phyloP scores from a whole-genome alignment of 768 basidiomycete genomes.

The Suillus tomentosus region DNA sequence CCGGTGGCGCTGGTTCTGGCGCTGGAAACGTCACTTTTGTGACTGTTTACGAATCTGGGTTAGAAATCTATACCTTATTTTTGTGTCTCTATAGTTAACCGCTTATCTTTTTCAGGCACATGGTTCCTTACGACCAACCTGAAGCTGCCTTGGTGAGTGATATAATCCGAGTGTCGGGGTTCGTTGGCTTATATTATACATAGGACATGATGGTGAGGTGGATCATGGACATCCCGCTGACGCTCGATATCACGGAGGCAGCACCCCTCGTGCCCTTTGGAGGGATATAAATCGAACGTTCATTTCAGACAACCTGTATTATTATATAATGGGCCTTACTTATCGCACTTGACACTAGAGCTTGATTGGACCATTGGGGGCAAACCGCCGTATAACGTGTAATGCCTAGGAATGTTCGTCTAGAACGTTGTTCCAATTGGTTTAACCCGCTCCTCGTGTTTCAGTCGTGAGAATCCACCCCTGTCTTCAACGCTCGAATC shows the following conservation, averaged over 20 bases:
- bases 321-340: constrained; percentile 4
- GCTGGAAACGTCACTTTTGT: constrained; percentile 90
- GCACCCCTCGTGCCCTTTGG: not conserved
- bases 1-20: constrained; percentile 60
- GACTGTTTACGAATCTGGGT: constrained; percentile 79
- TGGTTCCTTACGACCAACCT: constrained; percentile 91
- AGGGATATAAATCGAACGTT: not conserved
- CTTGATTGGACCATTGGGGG: not conserved
- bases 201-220: constrained; percentile 65
- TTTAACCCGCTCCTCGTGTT: not conserved
- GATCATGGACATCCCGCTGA: constrained; percentile 55
- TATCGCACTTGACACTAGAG: constrained; percentile 2
- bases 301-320: not conserved
- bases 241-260: constrained; percentile 10
- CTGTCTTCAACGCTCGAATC: not conserved
- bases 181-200: constrained; percentile 10
- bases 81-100: constrained; percentile 4
- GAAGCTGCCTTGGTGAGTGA: constrained; percentile 74
- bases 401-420: not conserved
- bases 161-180: not conserved
- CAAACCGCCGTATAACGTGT: not conserved
- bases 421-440: not conserved
- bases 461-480: not conserved
- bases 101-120: constrained; percentile 56
- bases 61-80: constrained; percentile 26